Evolutionary conservation across 2,329 filamentous ascomycete species (phyloP).

Genomic region (Penicillium decumbens): DNA sequence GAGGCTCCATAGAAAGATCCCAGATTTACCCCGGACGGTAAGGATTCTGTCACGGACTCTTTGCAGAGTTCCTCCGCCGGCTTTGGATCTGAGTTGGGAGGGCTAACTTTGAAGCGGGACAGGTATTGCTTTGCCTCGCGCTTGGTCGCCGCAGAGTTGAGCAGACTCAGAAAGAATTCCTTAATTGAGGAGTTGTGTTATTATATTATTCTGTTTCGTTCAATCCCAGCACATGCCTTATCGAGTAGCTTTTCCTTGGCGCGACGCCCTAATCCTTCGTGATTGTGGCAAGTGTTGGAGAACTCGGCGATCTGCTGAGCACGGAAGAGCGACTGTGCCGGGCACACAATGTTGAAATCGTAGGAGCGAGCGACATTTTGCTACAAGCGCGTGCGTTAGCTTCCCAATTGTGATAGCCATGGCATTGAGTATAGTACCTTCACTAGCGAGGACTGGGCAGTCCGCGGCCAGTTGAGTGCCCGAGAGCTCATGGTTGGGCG

Average conservation of each 20-base stretch:
- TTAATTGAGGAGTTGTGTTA: slow-evolving; percentile 30
- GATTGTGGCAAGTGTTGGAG: slow-evolving; percentile 26
- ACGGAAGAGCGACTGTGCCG: slow-evolving; percentile 15
- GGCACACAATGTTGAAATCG: slow-evolving; percentile 10
- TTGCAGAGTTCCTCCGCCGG: slow-evolving; percentile 26
- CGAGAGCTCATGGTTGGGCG: slow-evolving; percentile 35
- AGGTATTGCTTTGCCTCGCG: slow-evolving; percentile 89
- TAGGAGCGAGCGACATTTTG: slow-evolving; percentile 19
- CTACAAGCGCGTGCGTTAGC: slow-evolving; percentile 14
- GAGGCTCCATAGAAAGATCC: slow-evolving; percentile 58
- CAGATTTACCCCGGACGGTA: slow-evolving; percentile 53
- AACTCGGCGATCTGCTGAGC: slow-evolving; percentile 30
- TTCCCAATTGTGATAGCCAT: not conserved
- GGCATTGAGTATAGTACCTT: slow-evolving; percentile 22
- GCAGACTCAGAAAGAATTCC: slow-evolving; percentile 81
- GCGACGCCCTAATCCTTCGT: slow-evolving; percentile 35
- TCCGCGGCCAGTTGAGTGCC: slow-evolving; percentile 30
- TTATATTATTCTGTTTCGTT: not conserved
- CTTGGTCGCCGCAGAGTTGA: slow-evolving; percentile 85
- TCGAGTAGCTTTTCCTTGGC: slow-evolving; percentile 45
- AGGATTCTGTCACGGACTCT: slow-evolving; percentile 11
- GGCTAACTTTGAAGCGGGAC: slow-evolving; percentile 66
- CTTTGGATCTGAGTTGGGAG: slow-evolving; percentile 33
- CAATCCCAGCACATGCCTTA: slow-evolving; percentile 26
- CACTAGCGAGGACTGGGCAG: slow-evolving; percentile 26